Percentiles rank a stretch among this genome's conserved stretches.
Evolutionary conservation across 176 grass and related monocot genomes (phyloP).

Genomic region (Aegilops sharonensis): DNA sequence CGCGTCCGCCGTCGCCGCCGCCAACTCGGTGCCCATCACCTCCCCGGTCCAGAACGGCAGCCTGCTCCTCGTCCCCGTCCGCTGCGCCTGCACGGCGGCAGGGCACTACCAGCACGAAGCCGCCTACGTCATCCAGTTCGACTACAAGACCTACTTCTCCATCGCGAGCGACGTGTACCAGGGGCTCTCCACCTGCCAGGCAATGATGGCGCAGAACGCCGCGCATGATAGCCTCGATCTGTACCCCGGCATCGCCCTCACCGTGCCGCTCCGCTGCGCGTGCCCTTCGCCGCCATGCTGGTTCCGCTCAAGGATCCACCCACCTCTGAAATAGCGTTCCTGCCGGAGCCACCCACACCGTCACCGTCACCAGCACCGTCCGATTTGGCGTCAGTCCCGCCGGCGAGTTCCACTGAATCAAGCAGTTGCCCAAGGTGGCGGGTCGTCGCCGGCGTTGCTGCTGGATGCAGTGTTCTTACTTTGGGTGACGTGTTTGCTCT

Average conservation of each 20-base stretch:
- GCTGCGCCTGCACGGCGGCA: background rate
- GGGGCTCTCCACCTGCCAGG: background rate
- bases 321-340: conserved; percentile 35
- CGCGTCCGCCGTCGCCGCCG: too few species aligned
- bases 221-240: background rate
- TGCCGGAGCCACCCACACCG: conserved; percentile 34
- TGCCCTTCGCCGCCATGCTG: conserved; percentile 75
- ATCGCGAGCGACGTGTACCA: background rate
- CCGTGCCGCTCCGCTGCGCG: conserved; percentile 67
- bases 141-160: background rate
- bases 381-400: background rate
- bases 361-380: background rate
- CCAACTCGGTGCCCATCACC: background rate
- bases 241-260: background rate
- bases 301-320: conserved; percentile 48
- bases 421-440: too few species aligned
- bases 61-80: background rate
- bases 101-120: too few species aligned
- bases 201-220: background rate
- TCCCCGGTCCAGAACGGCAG: background rate
- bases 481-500: too few species aligned
- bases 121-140: too few species aligned
- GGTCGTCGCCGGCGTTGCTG: too few species aligned
- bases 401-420: too few species aligned
- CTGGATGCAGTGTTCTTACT: too few species aligned